Evolutionary conservation across 164 flowering plant species (phyloP), one percentile per base, ranked within the genome.

Genomic region (Brasenia schreberi): DNA sequence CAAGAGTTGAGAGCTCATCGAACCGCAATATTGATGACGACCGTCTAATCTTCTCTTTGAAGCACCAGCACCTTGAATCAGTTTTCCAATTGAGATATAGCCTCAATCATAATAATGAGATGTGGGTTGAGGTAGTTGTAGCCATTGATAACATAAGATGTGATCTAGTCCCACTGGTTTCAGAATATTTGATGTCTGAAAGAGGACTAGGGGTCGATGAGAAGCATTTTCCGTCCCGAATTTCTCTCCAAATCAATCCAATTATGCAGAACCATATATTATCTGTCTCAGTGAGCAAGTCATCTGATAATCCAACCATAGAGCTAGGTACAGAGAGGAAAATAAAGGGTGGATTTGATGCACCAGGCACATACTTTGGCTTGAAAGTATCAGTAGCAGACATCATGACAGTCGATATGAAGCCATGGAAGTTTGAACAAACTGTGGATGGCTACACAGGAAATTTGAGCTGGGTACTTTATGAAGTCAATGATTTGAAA

Each of bases 401-500:
- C 73, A 79, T 79, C 11, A 18, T 68, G 60, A 86, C 84, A 0
- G 70, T 74, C 72, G 83, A 73, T 76, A 44, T 93, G 70, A 88
- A 83, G 74, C 97, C 98, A 9, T 93, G 98, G 98, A 90, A 83
- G 68, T 93, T 88, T 62, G 98, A 93, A 74, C 82, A 88, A 65
- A 87, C 94, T 4, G 87, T 86, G 0, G n/a, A 72, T 18, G 98
- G 94, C 0, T 66, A 80, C 70, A 83, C 77, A 16, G 92, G 79
- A 2, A 86, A 68, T 11, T 60, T 90, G 74, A 86, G 82, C 65
- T 90, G 97, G 98, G 86, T 77, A 69, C 86, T 93, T 42, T 94
- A 93, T 39, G 97, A 89, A 56, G 74, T 80, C 58, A 67, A n/a
- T 7, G 83, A 89, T 43, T 97, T 97, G 33, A 76, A 83, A 45